Conservation (phyloP, 169 alveolate genomes). For the Ichthyophthirius multifiliis region DNA sequence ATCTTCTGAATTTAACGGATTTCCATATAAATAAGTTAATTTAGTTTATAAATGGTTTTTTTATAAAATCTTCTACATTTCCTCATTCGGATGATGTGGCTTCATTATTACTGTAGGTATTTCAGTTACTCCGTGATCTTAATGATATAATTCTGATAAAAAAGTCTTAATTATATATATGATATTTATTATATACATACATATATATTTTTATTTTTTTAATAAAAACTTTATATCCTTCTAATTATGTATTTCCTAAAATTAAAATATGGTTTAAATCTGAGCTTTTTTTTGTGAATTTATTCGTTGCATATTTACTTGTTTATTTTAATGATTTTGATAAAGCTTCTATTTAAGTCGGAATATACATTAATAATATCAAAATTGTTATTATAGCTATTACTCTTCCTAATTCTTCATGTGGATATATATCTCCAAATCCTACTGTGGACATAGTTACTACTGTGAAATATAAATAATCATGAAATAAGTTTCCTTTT, state of each 20-base stretch:
- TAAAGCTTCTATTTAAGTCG: conserved; percentile 48
- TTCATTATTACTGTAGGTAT: conserved; percentile 64
- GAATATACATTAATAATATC: conserved; percentile 54
- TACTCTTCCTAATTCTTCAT: conserved; percentile 58
- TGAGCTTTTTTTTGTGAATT: conserved; percentile 48
- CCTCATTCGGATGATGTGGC: conserved; percentile 67
- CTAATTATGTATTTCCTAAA: conserved; percentile 70
- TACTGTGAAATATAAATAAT: conserved; percentile 58
- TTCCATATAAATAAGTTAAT: conserved; percentile 76
- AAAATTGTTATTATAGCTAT: conserved; percentile 42
- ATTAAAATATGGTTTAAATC: conserved; percentile 59
- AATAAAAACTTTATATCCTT: conserved; percentile 45
- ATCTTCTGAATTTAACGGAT: conserved; percentile 66
- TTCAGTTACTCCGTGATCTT: conserved; percentile 75
- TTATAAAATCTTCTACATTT: conserved; percentile 51
- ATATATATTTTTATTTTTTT: background rate
- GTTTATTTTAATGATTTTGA: conserved; percentile 55
- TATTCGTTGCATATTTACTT: conserved; percentile 60
- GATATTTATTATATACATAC: background rate
- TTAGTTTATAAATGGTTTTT: conserved; percentile 46
- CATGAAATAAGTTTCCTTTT: conserved; percentile 50
- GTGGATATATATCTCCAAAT: conserved; percentile 79
- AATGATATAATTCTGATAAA: conserved; percentile 74
- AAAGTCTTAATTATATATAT: conserved; percentile 44
- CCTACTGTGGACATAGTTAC: conserved; percentile 77